Evolutionary conservation across 768 basidiomycete species (phyloP).

Genomic region (Boletellus emodensis): DNA sequence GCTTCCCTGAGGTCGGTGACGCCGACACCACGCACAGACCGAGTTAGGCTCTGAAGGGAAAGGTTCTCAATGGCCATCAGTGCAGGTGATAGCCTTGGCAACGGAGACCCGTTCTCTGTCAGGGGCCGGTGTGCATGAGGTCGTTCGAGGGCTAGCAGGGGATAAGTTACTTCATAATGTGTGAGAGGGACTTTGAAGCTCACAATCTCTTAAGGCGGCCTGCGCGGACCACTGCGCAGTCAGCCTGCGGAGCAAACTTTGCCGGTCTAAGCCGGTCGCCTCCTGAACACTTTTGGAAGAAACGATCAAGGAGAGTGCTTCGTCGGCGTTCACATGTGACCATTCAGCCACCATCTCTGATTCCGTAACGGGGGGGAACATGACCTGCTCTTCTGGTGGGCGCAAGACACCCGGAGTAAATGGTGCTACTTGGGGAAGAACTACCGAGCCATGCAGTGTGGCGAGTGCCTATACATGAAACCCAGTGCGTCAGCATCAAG

Average conservation of each 20-base stretch:
- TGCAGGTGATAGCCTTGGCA: constrained; percentile 77
- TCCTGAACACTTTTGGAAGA: constrained; percentile 53
- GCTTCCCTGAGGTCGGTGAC: constrained; percentile 88
- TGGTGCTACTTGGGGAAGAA: constrained; percentile 34
- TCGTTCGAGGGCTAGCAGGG: constrained; percentile 48
- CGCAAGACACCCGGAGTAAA: constrained; percentile 41
- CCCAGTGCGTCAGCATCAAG: constrained; percentile 14
- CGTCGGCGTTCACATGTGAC: constrained; percentile 48
- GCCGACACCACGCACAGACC: constrained; percentile 76
- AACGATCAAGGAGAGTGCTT: constrained; percentile 54
- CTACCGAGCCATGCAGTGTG: constrained; percentile 34
- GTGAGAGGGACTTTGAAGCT: constrained; percentile 27
- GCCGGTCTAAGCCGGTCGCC: constrained; percentile 59
- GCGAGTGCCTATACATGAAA: constrained; percentile 41
- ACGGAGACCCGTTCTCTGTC: constrained; percentile 66
- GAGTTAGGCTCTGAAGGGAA: constrained; percentile 78
- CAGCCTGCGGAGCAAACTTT: constrained; percentile 51
- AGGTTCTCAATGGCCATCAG: constrained; percentile 91
- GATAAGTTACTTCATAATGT: constrained; percentile 9
- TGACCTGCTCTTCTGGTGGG: constrained; percentile 40
- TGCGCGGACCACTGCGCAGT: constrained; percentile 69
- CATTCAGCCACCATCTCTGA: constrained; percentile 19
- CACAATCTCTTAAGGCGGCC: constrained; percentile 71
- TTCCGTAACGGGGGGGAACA: constrained; percentile 35
- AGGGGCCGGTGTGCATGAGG: constrained; percentile 54